Evolutionary conservation across 805 yeast genomes (phyloP), one percentile per base, ranked within the genome.

Genomic region (Wickerhamiella dianesei): DNA sequence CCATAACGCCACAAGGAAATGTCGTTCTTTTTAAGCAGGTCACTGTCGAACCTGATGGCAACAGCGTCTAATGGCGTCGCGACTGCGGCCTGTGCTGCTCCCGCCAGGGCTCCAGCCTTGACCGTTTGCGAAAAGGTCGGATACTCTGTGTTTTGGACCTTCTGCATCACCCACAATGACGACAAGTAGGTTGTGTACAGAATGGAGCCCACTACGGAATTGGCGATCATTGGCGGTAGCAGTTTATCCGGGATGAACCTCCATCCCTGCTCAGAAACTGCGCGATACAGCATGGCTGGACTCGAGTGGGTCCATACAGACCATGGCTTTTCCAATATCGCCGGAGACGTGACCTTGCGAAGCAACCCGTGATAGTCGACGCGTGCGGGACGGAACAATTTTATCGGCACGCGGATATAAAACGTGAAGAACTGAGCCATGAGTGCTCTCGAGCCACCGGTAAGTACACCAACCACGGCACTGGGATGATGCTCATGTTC

Each of bases 1-100:
- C 89, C 87, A 62, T 85, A 89, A 21, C 65, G 64, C 94, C 96
- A 85, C 48, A 88, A 61, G 48, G 81, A 81, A 4, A 36, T 19
- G 17, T 43, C 47, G 8, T 35, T 44, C 35, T 48, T 41, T 41
- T 41, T 41, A 45, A 88, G 65, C 53, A 86, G 95, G 9, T 81
- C 75, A 3, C 85, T 80, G 1, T 79, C 72, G 53, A 88, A 83
- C 53, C 96, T 71, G 1, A 94, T 76, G 58, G 81, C 82, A 2
- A 89, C 77, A 5, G 96, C 95, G 64, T 89, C 96, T 3, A 89
- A 71, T 0, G 97, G 97, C 1, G 96, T 89, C 1, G 95, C 95
- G 0, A 85, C 88, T 16, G 85, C 65, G n/a, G 94, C 82, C 56
- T 92, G 95, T 20, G 79, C 77, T 0, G 80, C 77, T 1, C 96